A percentile compares a stretch with the other conserved stretches of the same genome.
phyloP scores from a whole-genome alignment of 345 rosid genomes.

The Stellera chamaejasme region DNA sequence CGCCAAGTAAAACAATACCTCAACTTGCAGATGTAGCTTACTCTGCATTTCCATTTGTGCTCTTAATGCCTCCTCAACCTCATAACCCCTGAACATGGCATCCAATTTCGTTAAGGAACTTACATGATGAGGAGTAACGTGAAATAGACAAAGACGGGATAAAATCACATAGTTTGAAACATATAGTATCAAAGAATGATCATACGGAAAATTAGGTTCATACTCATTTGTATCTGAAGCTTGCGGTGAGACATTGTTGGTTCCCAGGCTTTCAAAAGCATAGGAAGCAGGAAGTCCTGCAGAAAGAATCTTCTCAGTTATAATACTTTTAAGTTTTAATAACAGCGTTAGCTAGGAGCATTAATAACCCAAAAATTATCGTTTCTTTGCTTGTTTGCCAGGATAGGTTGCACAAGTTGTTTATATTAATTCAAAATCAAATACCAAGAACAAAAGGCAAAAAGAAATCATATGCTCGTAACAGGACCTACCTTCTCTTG shows the following conservation, averaged over 20 bases:
- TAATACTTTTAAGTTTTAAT: background rate
- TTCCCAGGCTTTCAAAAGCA: slow-evolving; percentile 36
- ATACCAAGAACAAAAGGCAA: background rate
- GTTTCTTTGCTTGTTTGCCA: background rate
- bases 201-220: slow-evolving; percentile 8
- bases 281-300: slow-evolving; percentile 40
- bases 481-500: slow-evolving; percentile 40
- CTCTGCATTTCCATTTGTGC: slow-evolving; percentile 85
- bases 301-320: slow-evolving; percentile 11
- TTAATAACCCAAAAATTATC: background rate
- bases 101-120: slow-evolving; percentile 9
- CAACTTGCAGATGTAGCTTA: slow-evolving; percentile 71
- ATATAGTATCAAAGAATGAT: background rate
- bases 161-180: no score
- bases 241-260: slow-evolving; percentile 30
- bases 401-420: background rate
- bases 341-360: background rate
- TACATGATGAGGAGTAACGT: background rate
- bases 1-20: slow-evolving; percentile 25
- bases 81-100: slow-evolving; percentile 37
- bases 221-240: slow-evolving; percentile 62
- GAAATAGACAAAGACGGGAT: background rate
- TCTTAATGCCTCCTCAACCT: slow-evolving; percentile 64
- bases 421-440: background rate
- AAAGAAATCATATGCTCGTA: background rate